Percentiles rank a stretch among this genome's conserved stretches.
phyloP scores from a whole-genome alignment of 2,329 filamentous ascomycete genomes.

The Blastomyces emzantsi region DNA sequence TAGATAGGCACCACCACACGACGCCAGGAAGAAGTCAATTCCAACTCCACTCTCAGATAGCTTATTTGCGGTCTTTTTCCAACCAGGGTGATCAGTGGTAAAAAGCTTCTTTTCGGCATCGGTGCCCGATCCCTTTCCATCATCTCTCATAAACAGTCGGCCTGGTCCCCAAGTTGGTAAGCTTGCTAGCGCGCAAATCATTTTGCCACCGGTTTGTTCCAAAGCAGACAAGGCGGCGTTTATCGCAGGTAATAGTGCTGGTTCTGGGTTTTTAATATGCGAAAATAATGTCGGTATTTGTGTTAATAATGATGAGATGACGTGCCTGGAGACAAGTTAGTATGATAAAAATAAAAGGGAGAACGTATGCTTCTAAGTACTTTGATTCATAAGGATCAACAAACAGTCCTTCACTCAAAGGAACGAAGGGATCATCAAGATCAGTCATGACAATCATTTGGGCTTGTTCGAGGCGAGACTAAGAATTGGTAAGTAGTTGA shows the following conservation, averaged over 20 bases:
- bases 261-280: conserved; percentile 79
- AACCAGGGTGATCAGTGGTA: conserved; percentile 78
- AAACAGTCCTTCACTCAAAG: conserved; percentile 82
- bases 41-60: conserved; percentile 83
- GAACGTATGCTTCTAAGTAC: conserved; percentile 30
- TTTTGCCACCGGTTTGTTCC: conserved; percentile 80
- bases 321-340: conserved; percentile 42
- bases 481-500: conserved; percentile 19
- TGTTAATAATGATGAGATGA: conserved; percentile 80
- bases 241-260: conserved; percentile 73
- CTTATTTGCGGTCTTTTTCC: conserved; percentile 76
- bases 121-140: conserved; percentile 73
- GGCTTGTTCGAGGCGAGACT: conserved; percentile 70
- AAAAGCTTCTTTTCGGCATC: conserved; percentile 90
- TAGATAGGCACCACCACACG: conserved; percentile 81
- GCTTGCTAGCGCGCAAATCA: conserved; percentile 78
- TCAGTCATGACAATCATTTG: conserved; percentile 99
- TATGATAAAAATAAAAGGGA: not conserved
- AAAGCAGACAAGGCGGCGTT: conserved; percentile 78
- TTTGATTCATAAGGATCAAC: conserved; percentile 90
- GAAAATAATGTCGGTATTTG: conserved; percentile 81
- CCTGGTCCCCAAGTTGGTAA: conserved; percentile 89
- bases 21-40: conserved; percentile 87
- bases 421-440: conserved; percentile 91
- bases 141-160: conserved; percentile 73